Base-by-base conservation (phyloP, 148 eudicot species). In the Simmondsia chinensis region DNA sequence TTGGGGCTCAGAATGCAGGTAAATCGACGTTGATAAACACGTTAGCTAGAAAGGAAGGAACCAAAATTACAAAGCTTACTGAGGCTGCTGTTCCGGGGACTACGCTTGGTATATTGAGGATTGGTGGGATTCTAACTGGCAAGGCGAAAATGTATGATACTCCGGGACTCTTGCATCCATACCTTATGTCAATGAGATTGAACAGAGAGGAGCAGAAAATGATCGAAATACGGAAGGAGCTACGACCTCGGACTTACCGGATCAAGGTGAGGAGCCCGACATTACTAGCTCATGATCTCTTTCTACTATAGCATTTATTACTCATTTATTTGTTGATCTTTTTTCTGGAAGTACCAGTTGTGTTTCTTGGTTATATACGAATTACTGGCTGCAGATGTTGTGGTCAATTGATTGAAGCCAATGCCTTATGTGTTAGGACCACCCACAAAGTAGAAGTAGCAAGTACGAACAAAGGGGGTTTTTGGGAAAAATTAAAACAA, bases 61-160 rank as follows among this genome's bases (percentile, higher is more conserved):
- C 76, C 28, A 80, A 81, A 51, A 77, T 70, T 46, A 67, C 82
- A 22, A 89, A 74, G 58, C 93, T 89, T 37, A 85, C 97, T 2
- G 95, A 89, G 65, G 97, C 97, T 50, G 73, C 95, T 4, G 79
- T 89, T 57, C 97, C 97, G 38, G 97, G 97, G 47, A 89, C 97
- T 12, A 89, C 97, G 0, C 93, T 89, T 41, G 97, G 97, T 46
- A 89, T 89, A 33, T 43, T 89, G 50, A 84, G 87, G 65, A 82
- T 89, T 53, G 88, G 73, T 67, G 97, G 97, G 59, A 60, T 89
- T 46, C 59, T 89, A 57, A 72, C 93, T 10, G 95, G 86, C 42
- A 89, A 84, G 62, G 97, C 97, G 10, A 85, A 89, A 52, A 78
- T 89, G 93, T 89, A 84, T 54, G 97, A 89, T 52, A 84, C 95